Evolutionary conservation across 192 early-diverging fungal genomes (phyloP), one percentile per base, ranked within the genome.

Genomic region (Globomyces pollinis-pini): DNA sequence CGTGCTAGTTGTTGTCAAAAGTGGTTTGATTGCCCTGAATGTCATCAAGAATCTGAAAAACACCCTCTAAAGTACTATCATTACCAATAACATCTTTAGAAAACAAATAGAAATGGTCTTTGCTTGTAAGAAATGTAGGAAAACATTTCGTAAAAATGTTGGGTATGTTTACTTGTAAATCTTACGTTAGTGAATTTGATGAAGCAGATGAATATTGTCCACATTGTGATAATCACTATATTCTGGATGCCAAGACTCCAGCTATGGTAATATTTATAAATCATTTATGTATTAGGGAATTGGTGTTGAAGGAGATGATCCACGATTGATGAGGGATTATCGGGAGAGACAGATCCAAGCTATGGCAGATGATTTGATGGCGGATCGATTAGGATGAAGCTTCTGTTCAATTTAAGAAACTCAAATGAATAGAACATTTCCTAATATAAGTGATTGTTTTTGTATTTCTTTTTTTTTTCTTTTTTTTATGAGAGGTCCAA

Each of bases 111-210:
- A 98, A 66, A 91, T 98, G 87, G 81, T 89, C 2, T 94, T 98
- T 76, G 86, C 88, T 7, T 98, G 96, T 74, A 98, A 98, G 72
- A 96, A 96, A 59, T 98, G 96, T 76, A 93, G 90, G 81, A 97
- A 97, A 74, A 84, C 87, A n/a, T 97, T 97, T 64, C 81, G 94
- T 62, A 97, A 97, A 68, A 84, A 93, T 59, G 76, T 91, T 75
- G 61, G 31, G 76, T 80, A 51, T 44, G 73, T 64, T 16, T 33
- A 55, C n/a, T n/a, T n/a, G n/a, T n/a, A n/a, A n/a, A n/a, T 57
- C 1, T 39, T 24, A 23, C 13, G 23, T 31, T 65, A 88, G 86
- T 38, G 80, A 91, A 50, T 98, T 86, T 67, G 91, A 94, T 34
- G 93, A 95, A 51, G 83, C 82, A 20, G 96, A 98, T 73, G 96